Base-by-base conservation (phyloP, 2,329 filamentous ascomycete species). In the Stemphylium vesicarium region DNA sequence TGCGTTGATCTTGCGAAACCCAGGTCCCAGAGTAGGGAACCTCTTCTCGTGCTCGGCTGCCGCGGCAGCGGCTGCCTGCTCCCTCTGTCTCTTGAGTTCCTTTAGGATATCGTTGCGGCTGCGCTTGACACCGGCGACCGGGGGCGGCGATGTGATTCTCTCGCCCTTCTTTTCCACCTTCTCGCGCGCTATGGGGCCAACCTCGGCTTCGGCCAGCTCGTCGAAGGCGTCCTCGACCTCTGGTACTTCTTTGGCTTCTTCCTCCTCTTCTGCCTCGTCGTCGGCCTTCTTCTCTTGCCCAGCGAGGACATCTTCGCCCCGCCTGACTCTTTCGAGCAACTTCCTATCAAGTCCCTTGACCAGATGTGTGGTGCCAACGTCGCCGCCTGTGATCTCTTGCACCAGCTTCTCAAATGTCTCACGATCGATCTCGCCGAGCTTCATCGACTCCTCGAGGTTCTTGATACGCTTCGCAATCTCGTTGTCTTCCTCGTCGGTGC, bases 301-400 rank as follows among this genome's bases (percentile, higher is more conserved):
- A 11, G 55, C 62, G 18, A 77, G 54, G 4, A 81, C 79, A 71
- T 81, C 77, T 72, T 92, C 90, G 36, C 89, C 90, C 50, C 82
- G 83, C 56, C 84, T 83, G 56, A 90, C 82, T 62, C 87, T 82
- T 73, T 90, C 85, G 24, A 93, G 79, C 11, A 98, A 79, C 73
- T 90, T 89, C 72, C 92, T 90, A 76, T 99, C 95, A 44, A 99
- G 77, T 0, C 95, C 95, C 72, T 97, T 98, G 42, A 98, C 88
- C 62, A 97, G 77, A 80, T 96, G 92, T 12, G 92, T 96, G 65
- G 87, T 91, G 12, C 80, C 80, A 18, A 93, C 77, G 72, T 96
- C 90, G 7, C 93, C 94, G 3, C 92, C 93, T 0, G 91, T 80
- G 50, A 97, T 91, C 64, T 96, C 85, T 59, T 85, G 84, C 31